These are phyloP conservation scores for Podosphaera fusca DNA, from an alignment of 2,329 filamentous ascomycete genomes.

Conservation along the genomic window DNA sequence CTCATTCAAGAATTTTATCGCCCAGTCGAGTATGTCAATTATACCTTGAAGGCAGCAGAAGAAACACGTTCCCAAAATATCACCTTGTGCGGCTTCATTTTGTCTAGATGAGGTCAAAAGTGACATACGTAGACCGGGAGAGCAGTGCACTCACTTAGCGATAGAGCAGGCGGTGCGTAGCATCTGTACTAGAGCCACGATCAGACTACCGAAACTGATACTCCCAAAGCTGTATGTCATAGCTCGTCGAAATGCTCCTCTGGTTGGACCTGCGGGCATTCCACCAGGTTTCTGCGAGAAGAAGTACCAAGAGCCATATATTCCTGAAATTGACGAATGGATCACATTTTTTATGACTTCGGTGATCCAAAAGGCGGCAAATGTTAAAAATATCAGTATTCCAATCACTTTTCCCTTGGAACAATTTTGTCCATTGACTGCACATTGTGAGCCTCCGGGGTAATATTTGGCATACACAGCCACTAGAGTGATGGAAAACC, in stretches of 20 bases:
- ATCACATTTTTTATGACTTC: slow-evolving; percentile 90
- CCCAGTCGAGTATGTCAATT: slow-evolving; percentile 61
- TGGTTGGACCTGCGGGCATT: slow-evolving; percentile 56
- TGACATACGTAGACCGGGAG: no score
- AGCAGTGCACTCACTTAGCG: slow-evolving; percentile 26
- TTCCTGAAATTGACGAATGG: slow-evolving; percentile 65
- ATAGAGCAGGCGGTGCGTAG: slow-evolving; percentile 62
- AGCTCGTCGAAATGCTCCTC: slow-evolving; percentile 59
- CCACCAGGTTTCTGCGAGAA: slow-evolving; percentile 33
- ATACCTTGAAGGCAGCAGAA: slow-evolving; percentile 61
- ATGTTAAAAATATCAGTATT: slow-evolving; percentile 66
- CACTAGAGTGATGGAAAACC: slow-evolving; percentile 70
- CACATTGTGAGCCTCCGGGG: slow-evolving; percentile 30
- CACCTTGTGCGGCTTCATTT: slow-evolving; percentile 39
- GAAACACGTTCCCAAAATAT: slow-evolving; percentile 39
- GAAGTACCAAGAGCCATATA: slow-evolving; percentile 91
- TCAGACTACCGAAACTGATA: slow-evolving; percentile 63
- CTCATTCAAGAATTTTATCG: slow-evolving; percentile 68
- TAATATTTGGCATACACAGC: slow-evolving; percentile 70
- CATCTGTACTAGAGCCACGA: slow-evolving; percentile 73
- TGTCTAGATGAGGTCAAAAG: slow-evolving; percentile 15
- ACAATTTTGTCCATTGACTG: slow-evolving; percentile 24
- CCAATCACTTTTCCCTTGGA: slow-evolving; percentile 60
- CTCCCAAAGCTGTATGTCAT: slow-evolving; percentile 84
- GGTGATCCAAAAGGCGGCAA: slow-evolving; percentile 81